A percentile compares a stretch with the other conserved stretches of the same genome.
phyloP scores from a whole-genome alignment of 306 rosid species.

The Lablab purpureus region DNA sequence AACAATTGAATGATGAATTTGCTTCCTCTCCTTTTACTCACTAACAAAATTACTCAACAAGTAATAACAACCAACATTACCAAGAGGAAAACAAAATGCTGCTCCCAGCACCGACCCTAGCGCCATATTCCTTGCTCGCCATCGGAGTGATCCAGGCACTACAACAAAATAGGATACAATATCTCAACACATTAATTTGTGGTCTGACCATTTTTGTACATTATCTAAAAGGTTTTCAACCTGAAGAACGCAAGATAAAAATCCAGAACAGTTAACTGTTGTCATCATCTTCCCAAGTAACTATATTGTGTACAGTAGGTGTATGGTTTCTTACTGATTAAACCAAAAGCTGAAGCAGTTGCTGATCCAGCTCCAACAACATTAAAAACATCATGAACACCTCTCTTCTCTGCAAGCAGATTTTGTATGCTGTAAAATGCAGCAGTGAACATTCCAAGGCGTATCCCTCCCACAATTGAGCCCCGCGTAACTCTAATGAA shows the following conservation, averaged over 20 bases:
- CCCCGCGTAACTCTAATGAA: slow-evolving; percentile 82
- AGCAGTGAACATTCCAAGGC: slow-evolving; percentile 92
- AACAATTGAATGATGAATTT: slow-evolving; percentile 23
- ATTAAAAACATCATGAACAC: slow-evolving; percentile 85
- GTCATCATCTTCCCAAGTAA: slow-evolving; percentile 10
- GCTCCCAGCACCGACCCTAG: slow-evolving; percentile 90
- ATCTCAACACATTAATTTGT: slow-evolving; percentile 20
- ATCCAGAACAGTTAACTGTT: slow-evolving; percentile 20
- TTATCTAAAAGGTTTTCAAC: background rate
- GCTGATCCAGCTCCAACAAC: slow-evolving; percentile 96
- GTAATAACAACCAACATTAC: slow-evolving; percentile 48
- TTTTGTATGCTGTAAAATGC: slow-evolving; percentile 78
- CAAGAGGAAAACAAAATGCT: slow-evolving; percentile 88
- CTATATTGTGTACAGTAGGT: background rate
- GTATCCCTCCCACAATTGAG: slow-evolving; percentile 88
- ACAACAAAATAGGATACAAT: slow-evolving; percentile 40
- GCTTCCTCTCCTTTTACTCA: slow-evolving; percentile 17
- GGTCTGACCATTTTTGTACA: slow-evolving; percentile 24
- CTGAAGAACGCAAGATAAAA: slow-evolving; percentile 22
- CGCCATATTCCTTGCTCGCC: slow-evolving; percentile 87
- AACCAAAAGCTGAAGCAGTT: slow-evolving; percentile 90
- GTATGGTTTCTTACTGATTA: slow-evolving; percentile 71
- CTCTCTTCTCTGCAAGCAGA: slow-evolving; percentile 88
- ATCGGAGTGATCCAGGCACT: slow-evolving; percentile 92
- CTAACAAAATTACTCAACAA: slow-evolving; percentile 14